Base-by-base conservation (phyloP, 2,329 filamentous ascomycete species). In the Sporothrix mexicana region DNA sequence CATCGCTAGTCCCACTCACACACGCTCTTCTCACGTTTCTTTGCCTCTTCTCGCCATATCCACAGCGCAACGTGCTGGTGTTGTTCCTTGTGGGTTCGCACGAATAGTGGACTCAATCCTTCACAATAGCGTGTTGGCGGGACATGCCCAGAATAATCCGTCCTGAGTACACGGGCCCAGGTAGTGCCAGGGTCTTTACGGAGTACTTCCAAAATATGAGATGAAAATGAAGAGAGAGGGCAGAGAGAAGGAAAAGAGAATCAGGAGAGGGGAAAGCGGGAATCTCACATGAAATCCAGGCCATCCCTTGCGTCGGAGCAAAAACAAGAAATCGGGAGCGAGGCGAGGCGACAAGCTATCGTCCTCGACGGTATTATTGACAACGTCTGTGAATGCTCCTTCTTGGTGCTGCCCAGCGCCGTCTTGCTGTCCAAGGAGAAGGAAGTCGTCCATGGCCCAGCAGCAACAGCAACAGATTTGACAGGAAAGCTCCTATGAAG, bases 51-150 rank as follows among this genome's bases (percentile, higher is more conserved):
- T n/a, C 45, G 23, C 6, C 20, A 51, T 23, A 66, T 45, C n/a
- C 61, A 66, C 43, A 53, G 20, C 47, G 49, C 47, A 69, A 53
- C 49, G 47, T 55, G 47, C 66, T 25, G 25, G 49, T 69, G 17
- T 43, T 47, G 47, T 69, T 23, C 47, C 66, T 68, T 53, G 64
- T 68, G 64, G 64, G 47, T 68, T 68, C 13, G 5, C 30, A 36
- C 30, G 30, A 36, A 36, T 36, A 36, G n/a, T 20, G 51, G 51
- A 17, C 15, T 47, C 8, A 10, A 36, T n/a, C 6, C 15, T 8
- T 10, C 61, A 53, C 9, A 30, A 62, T 43, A 43, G 57, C 30
- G 57, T 43, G 17, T 62, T 62, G 41, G 25, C 25, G 55, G 55
- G 55, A 8, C 49, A 53, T n/a, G 30, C 30, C 30, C 30, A 36